Conservation (phyloP, 1,139 yeast genomes). For the Scheffersomyces parashehatae region DNA sequence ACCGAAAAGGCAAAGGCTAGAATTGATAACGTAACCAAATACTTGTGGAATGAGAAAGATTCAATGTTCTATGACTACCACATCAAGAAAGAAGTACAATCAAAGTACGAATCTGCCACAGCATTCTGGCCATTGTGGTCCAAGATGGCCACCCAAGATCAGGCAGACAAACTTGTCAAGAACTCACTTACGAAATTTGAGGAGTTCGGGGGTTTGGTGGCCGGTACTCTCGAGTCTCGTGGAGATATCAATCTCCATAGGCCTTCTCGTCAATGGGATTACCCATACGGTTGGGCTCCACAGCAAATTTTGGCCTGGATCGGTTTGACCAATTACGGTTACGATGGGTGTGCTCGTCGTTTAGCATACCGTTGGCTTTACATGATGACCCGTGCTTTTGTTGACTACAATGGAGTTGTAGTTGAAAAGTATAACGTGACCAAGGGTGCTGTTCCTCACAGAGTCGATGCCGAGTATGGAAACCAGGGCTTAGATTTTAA, state of each 20-base stretch:
- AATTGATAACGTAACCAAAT: slow-evolving; percentile 58
- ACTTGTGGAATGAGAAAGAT: slow-evolving; percentile 81
- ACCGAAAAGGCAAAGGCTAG: slow-evolving; percentile 53
- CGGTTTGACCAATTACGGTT: slow-evolving; percentile 78
- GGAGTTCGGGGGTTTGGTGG: slow-evolving; percentile 83
- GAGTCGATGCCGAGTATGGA: slow-evolving; percentile 95
- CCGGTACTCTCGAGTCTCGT: slow-evolving; percentile 78
- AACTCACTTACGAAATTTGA: slow-evolving; percentile 73
- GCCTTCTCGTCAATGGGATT: slow-evolving; percentile 97
- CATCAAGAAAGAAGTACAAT: slow-evolving; percentile 54
- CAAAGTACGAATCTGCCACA: slow-evolving; percentile 83
- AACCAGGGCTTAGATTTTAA: slow-evolving; percentile 92
- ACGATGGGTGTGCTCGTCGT: slow-evolving; percentile 62
- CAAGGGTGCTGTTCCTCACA: slow-evolving; percentile 79
- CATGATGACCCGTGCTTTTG: slow-evolving; percentile 89
- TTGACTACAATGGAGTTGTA: slow-evolving; percentile 91
- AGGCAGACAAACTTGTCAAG: slow-evolving; percentile 64
- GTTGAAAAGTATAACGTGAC: slow-evolving; percentile 96
- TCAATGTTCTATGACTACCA: slow-evolving; percentile 87
- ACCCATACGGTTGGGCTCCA: slow-evolving; percentile 98
- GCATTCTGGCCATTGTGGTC: slow-evolving; percentile 95
- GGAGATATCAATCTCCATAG: slow-evolving; percentile 70
- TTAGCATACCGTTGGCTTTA: slow-evolving; percentile 85
- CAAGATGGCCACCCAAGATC: slow-evolving; percentile 67
- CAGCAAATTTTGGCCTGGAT: slow-evolving; percentile 96